Conservation (phyloP, 495 filamentous ascomycete species). For the Penicillium flavigenum region DNA sequence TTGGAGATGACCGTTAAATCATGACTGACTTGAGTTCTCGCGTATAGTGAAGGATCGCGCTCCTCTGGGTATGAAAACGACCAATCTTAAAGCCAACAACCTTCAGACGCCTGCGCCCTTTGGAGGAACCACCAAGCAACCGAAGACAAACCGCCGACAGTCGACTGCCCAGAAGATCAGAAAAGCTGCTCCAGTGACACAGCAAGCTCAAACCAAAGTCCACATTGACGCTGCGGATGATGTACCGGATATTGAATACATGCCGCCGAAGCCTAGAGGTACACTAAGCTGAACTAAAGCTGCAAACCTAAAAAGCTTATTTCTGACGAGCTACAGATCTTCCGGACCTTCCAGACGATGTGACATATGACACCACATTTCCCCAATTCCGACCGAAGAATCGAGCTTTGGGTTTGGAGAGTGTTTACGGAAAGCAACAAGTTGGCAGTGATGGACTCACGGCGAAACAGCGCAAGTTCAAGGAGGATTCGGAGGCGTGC, state of each 20-base stretch:
- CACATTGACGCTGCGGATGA: slow-evolving; percentile 54
- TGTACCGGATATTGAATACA: slow-evolving; percentile 71
- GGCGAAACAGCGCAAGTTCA: slow-evolving; percentile 57
- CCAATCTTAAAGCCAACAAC: slow-evolving; percentile 81
- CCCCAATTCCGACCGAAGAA: slow-evolving; percentile 60
- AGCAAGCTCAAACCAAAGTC: slow-evolving; percentile 36
- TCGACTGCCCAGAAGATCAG: slow-evolving; percentile 54
- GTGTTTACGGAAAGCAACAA: slow-evolving; percentile 62
- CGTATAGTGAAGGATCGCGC: slow-evolving; percentile 71
- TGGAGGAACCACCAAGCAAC: slow-evolving; percentile 43
- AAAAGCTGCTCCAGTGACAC: slow-evolving; percentile 39
- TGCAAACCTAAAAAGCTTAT: slow-evolving; percentile 29
- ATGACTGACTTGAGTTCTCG: slow-evolving; percentile 28
- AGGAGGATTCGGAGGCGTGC: slow-evolving; percentile 47
- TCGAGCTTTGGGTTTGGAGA: slow-evolving; percentile 61
- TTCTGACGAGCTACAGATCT: slow-evolving; percentile 54
- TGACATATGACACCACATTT: slow-evolving; percentile 57
- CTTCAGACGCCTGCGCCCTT: slow-evolving; percentile 61
- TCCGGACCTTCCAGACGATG: slow-evolving; percentile 75
- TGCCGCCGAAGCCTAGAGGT: slow-evolving; percentile 65
- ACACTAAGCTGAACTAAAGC: slow-evolving; percentile 11
- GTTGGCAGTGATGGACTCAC: slow-evolving; percentile 68
- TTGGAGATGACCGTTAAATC: background rate
- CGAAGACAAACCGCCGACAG: slow-evolving; percentile 48
- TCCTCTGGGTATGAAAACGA: slow-evolving; percentile 88